Base-by-base conservation (phyloP, 2,329 filamentous ascomycete species). In the Hortaea sp. region DNA sequence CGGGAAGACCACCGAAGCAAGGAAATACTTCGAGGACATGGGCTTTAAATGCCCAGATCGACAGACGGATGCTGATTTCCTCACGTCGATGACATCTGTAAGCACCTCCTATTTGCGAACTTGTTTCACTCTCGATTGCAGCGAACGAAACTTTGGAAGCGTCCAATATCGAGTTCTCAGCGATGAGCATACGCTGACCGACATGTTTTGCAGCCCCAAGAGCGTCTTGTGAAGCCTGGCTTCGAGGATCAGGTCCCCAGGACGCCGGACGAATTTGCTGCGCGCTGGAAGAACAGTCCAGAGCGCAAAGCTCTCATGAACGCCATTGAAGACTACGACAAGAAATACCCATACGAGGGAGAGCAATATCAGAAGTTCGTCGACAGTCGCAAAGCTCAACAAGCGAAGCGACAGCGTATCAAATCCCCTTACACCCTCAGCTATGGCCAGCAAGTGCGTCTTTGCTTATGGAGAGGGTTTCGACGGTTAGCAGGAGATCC, bases 381-480 rank as follows among this genome's bases (percentile, higher is more conserved):
- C 13, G 63, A 66, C 35, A 73, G 71, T 32, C 66, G 71, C 30
- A 61, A 63, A 42, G 65, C 65, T 7, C 69, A 74, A 51, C 69
- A 74, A 57, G 66, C 71, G 9, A 73, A 70, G 59, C 39, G 49
- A 9, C 64, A 66, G 55, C 82, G 86, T 3, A 65, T 74, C 42
- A 78, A 79, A 63, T 94, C 87, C 1, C 88, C 89, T 0, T 95
- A 83, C 65, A 95, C 87, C 0, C 71, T 95, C 34, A 90, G 87
- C 0, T 85, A 83, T 54, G 43, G 49, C 4, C 81, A 89, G 64
- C 89, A 95, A 65, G 66, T 95, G 52, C 64, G 75, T 49, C 78
- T 95, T 9, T 95, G 88, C 63, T 70, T 94, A 42, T 81, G 81
- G 72, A 83, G 89, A 60, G 88, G 87, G 7, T 92, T 83, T 70